Conservation (phyloP, 2,329 filamentous ascomycete species). For the Talaromyces albobiverticillius region DNA sequence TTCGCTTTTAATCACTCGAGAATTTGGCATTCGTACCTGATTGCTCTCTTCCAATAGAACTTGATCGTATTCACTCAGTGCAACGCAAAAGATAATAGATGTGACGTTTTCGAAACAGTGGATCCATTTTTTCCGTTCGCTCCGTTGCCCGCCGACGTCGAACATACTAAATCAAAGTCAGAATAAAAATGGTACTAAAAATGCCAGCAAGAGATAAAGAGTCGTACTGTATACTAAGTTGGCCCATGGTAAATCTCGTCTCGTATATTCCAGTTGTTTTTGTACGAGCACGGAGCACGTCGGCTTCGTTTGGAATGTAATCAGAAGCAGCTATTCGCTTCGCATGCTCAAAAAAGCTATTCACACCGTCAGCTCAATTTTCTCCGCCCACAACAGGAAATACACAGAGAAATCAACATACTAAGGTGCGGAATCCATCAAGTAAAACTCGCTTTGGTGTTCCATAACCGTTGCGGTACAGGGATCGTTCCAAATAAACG, state of each 20-base stretch:
- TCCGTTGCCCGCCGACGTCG: slow-evolving; percentile 93
- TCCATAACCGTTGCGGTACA: slow-evolving; percentile 80
- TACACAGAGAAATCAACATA: slow-evolving; percentile 52
- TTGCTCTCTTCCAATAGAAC: slow-evolving; percentile 95
- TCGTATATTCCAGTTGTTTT: slow-evolving; percentile 99
- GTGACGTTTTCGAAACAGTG: slow-evolving; percentile 99
- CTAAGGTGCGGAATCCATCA: slow-evolving; percentile 99
- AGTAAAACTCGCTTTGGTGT: slow-evolving; percentile 94
- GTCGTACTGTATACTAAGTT: slow-evolving; percentile 94
- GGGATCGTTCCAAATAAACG: slow-evolving; percentile 85
- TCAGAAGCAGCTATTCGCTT: slow-evolving; percentile 76
- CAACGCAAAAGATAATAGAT: slow-evolving; percentile 98
- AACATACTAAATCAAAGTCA: slow-evolving; percentile 76
- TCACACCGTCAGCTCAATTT: slow-evolving; percentile 18
- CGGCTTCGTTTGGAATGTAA: slow-evolving; percentile 90
- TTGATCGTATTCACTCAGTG: slow-evolving; percentile 96
- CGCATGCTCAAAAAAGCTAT: slow-evolving; percentile 93
- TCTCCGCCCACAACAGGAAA: no score
- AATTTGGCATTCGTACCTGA: slow-evolving; percentile 61
- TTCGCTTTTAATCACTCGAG: background rate
- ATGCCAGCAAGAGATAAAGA: slow-evolving; percentile 1
- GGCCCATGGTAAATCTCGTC: slow-evolving; percentile 97
- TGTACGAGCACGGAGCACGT: slow-evolving; percentile 90
- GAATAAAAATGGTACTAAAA: background rate
- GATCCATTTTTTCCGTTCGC: slow-evolving; percentile 99